Evolutionary conservation across 352 stramenopile species (phyloP).

Genomic region (Globisporangium barbulae): DNA sequence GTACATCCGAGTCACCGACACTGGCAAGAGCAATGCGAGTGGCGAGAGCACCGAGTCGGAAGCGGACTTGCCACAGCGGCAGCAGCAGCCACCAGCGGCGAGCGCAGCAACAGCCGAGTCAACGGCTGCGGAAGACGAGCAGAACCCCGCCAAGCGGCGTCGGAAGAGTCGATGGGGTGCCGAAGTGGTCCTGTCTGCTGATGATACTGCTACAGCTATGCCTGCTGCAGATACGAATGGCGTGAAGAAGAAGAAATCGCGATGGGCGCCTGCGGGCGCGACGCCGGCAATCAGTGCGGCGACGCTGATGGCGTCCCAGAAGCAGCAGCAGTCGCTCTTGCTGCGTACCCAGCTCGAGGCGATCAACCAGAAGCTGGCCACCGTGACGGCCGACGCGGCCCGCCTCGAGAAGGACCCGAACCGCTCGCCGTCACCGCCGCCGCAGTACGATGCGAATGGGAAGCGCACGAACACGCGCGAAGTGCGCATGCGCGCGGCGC

Average conservation of each 20-base stretch:
- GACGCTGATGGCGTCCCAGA: constrained; percentile 37
- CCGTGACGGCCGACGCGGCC: constrained; percentile 78
- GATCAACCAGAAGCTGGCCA: constrained; percentile 72
- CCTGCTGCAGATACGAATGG: constrained; percentile 18
- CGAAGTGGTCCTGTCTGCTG: constrained; percentile 28
- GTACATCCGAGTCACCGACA: constrained; percentile 85
- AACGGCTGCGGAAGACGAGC: constrained; percentile 23
- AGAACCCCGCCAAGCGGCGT: constrained; percentile 56
- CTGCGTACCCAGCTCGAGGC: constrained; percentile 71
- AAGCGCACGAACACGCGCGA: constrained; percentile 97
- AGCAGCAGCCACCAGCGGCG: not conserved
- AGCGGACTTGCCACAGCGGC: not conserved
- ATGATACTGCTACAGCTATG: not conserved
- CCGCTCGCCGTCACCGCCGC: constrained; percentile 89
- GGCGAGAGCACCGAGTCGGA: not conserved
- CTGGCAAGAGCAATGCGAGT: constrained; percentile 20
- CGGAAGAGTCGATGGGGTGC: constrained; percentile 88
- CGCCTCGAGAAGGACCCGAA: constrained; percentile 85
- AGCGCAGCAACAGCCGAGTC: constrained; percentile 1
- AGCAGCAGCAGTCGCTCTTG: constrained; percentile 71
- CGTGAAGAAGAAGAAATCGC: constrained; percentile 77
- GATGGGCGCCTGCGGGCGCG: constrained; percentile 57
- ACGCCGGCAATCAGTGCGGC: constrained; percentile 40
- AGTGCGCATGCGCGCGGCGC: constrained; percentile 89
- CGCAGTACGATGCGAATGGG: constrained; percentile 95